Conservation (phyloP, 164 flowering plant species). For the Magnolia kwangsiensis region DNA sequence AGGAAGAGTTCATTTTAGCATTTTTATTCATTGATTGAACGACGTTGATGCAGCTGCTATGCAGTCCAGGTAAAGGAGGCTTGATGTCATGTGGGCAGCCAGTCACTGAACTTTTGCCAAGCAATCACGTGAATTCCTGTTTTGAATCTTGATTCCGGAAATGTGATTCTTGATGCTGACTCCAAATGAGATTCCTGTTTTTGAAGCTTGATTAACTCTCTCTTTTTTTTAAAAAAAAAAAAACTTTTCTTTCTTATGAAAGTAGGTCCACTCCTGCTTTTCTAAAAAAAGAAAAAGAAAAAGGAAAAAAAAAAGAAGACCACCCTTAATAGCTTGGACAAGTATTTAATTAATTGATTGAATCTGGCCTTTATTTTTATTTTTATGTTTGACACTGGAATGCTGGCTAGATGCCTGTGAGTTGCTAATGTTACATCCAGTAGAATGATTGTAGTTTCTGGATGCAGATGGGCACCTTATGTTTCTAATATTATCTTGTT, state of each 20-base stretch:
- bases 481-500: slow-evolving; percentile 8
- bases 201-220: not conserved
- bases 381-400: not conserved
- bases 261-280: not conserved
- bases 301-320: no score
- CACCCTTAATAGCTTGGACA: not conserved
- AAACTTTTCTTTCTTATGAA: not conserved
- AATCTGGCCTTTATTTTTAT: not conserved
- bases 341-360: not conserved
- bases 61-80: not conserved
- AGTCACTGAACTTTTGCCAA: not conserved
- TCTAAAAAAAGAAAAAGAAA: no score
- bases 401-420: not conserved
- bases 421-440: not conserved
- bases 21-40: not conserved
- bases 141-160: not conserved
- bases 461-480: not conserved
- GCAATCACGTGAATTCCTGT: not conserved
- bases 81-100: not conserved
- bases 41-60: not conserved
- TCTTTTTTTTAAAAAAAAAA: no score
- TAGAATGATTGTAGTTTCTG: not conserved
- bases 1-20: not conserved
- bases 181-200: not conserved
- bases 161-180: not conserved